Conservation (phyloP, 345 rosid genomes). For the Pistacia vera region DNA sequence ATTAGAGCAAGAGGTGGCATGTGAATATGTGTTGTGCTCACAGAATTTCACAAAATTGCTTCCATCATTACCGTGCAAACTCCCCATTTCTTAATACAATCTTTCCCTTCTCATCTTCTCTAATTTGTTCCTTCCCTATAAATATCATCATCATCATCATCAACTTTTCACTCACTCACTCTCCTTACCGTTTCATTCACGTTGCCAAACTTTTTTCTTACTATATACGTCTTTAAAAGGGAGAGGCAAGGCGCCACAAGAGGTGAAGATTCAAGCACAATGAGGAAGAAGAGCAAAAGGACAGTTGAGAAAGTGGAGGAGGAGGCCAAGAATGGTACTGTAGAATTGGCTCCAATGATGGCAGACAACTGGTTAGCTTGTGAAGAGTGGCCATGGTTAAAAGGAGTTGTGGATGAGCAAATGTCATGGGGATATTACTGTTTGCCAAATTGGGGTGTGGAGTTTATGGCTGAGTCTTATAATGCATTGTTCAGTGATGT, state of each 20-base stretch:
- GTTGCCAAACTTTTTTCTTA: not conserved
- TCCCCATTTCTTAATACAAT: not conserved
- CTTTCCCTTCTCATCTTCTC: not conserved
- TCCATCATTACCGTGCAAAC: not conserved
- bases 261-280: not conserved
- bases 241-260: slow-evolving; percentile 32
- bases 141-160: not conserved
- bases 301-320: slow-evolving; percentile 11
- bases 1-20: not conserved
- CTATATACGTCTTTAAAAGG: slow-evolving; percentile 17
- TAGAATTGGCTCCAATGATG: not conserved
- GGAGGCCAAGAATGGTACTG: slow-evolving; percentile 1
- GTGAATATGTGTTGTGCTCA: not conserved
- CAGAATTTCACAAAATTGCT: slow-evolving; percentile 6
- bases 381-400: slow-evolving; percentile 28
- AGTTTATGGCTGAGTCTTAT: slow-evolving; percentile 44
- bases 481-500: slow-evolving; percentile 48
- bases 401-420: slow-evolving; percentile 45
- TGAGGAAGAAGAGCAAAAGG: slow-evolving; percentile 26
- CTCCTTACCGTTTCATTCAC: slow-evolving; percentile 14
- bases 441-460: slow-evolving; percentile 69
- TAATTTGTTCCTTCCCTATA: not conserved
- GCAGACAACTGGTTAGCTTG: slow-evolving; percentile 26
- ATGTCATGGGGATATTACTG: slow-evolving; percentile 60
- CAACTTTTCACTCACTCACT: not conserved